phyloP scores from a whole-genome alignment of 306 rosid genomes.

The Macrotyloma uniflorum region DNA sequence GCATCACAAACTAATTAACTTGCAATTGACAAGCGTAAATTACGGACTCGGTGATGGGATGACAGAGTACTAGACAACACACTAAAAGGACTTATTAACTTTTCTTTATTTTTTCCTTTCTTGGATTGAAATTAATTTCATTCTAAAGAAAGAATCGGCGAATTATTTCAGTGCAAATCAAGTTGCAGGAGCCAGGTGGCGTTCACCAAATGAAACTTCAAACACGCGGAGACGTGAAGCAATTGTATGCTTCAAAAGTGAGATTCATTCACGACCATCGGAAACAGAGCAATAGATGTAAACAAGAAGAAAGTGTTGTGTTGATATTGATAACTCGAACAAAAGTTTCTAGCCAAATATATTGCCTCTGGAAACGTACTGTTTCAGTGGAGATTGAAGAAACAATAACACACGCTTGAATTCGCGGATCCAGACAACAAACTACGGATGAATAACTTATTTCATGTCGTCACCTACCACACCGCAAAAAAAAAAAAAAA shows the following conservation, averaged over 20 bases:
- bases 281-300: conserved; percentile 23
- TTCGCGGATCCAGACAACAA: conserved; percentile 14
- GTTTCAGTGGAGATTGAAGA: neutral
- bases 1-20: neutral
- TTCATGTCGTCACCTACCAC: conserved; percentile 13
- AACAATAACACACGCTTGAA: neutral
- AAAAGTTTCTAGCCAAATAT: neutral
- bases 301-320: neutral
- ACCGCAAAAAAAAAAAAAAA: neutral
- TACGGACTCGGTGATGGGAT: neutral
- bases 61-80: neutral
- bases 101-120: neutral
- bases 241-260: neutral
- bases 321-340: neutral
- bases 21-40: neutral
- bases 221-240: conserved; percentile 35
- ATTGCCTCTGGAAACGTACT: neutral
- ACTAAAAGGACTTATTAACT: neutral
- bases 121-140: neutral
- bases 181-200: conserved; percentile 18
- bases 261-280: neutral
- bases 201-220: conserved; percentile 20
- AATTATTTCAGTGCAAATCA: conserved; percentile 3
- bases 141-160: neutral
- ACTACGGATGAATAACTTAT: neutral